These are phyloP conservation scores for Diversispora eburnea DNA, from an alignment of 192 early-diverging fungal genomes.

Conservation along the genomic window DNA sequence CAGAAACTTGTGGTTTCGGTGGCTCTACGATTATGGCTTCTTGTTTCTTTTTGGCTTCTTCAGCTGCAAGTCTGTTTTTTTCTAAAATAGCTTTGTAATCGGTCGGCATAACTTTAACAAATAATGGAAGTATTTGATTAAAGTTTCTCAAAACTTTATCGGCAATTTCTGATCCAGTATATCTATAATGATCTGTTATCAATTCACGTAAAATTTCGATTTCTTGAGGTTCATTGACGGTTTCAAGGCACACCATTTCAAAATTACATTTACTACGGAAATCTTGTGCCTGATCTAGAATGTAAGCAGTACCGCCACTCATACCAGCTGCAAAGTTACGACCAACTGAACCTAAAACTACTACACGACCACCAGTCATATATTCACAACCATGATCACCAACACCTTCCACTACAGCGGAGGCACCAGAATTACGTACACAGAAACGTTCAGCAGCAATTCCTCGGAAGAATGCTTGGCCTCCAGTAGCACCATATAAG, in stretches of 20 bases:
- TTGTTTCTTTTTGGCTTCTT: slow-evolving; percentile 38
- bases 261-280: slow-evolving; percentile 77
- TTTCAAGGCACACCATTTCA: slow-evolving; percentile 88
- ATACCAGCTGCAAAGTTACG: slow-evolving; percentile 99
- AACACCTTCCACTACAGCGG: slow-evolving; percentile 91
- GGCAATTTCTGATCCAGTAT: slow-evolving; percentile 79
- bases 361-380: slow-evolving; percentile 96
- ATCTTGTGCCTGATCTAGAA: slow-evolving; percentile 64
- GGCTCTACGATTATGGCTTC: slow-evolving; percentile 32
- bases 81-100: slow-evolving; percentile 86
- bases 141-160: slow-evolving; percentile 68
- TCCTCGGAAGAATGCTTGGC: slow-evolving; percentile 87
- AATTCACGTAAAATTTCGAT: slow-evolving; percentile 67
- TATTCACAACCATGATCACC: slow-evolving; percentile 99
- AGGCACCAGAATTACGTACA: slow-evolving; percentile 97
- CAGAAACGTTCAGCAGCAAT: slow-evolving; percentile 96
- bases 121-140: slow-evolving; percentile 65
- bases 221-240: slow-evolving; percentile 74
- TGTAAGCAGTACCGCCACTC: slow-evolving; percentile 95
- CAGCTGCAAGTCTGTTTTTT: slow-evolving; percentile 46
- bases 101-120: slow-evolving; percentile 90
- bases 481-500: slow-evolving; percentile 93
- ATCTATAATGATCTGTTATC: slow-evolving; percentile 76
- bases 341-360: slow-evolving; percentile 85
- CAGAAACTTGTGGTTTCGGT: slow-evolving; percentile 25